A percentile compares a stretch with the other conserved stretches of the same genome.
phyloP scores from a whole-genome alignment of 2,329 filamentous ascomycete species.

The Aspergillus sp. region DNA sequence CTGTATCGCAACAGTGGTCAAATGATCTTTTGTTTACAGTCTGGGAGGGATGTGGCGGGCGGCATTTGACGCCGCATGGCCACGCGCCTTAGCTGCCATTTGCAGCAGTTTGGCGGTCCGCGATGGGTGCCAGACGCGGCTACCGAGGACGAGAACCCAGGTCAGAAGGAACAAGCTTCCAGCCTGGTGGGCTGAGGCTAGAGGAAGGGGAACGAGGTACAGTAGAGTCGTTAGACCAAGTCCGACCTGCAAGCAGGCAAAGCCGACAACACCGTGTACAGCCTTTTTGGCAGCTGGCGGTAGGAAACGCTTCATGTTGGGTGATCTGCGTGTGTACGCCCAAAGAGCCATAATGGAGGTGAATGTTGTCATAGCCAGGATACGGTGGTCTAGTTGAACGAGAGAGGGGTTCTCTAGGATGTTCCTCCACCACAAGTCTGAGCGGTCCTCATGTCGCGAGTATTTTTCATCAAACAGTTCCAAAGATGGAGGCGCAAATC shows the following conservation, averaged over 20 bases:
- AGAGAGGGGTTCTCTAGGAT: constrained; percentile 95
- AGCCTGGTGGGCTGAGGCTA: constrained; percentile 91
- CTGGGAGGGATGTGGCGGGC: constrained; percentile 25
- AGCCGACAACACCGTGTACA: constrained; percentile 75
- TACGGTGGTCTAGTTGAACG: constrained; percentile 93
- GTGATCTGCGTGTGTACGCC: constrained; percentile 72
- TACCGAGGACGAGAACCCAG: constrained; percentile 76
- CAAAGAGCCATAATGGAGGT: constrained; percentile 75
- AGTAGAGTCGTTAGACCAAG: constrained; percentile 89
- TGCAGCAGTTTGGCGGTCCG: constrained; percentile 61
- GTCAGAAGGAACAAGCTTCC: constrained; percentile 83
- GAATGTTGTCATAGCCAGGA: constrained; percentile 87
- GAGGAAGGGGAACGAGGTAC: constrained; percentile 85
- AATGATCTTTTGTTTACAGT: constrained; percentile 9
- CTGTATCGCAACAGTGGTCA: no score
- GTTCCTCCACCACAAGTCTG: constrained; percentile 95
- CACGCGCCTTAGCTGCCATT: constrained; percentile 40
- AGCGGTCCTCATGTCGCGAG: constrained; percentile 71
- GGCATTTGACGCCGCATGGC: constrained; percentile 26
- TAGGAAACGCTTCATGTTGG: constrained; percentile 59
- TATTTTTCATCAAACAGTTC: constrained; percentile 89
- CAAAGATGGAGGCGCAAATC: constrained; percentile 73
- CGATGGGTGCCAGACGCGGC: constrained; percentile 71
- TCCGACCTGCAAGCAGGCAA: constrained; percentile 76
- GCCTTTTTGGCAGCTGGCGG: constrained; percentile 64